Evolutionary conservation across 176 grass and related monocot genomes (phyloP).

Genomic region (Ananas comosus): DNA sequence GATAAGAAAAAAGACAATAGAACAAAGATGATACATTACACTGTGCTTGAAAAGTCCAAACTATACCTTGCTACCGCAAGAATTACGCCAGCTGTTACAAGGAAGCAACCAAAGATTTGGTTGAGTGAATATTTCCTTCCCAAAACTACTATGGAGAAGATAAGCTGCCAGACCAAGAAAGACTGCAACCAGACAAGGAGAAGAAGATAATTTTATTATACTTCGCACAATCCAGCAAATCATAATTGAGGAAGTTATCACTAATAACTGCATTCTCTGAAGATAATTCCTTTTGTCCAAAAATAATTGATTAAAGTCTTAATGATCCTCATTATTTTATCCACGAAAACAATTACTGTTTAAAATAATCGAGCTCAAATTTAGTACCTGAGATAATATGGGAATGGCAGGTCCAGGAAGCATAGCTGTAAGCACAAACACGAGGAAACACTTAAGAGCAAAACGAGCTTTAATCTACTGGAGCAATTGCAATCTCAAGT

Average conservation of each 20-base stretch:
- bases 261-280: neutral
- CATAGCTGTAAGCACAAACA: conserved; percentile 40
- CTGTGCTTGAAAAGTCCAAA: conserved; percentile 1
- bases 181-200: conserved; percentile 52
- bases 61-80: conserved; percentile 67
- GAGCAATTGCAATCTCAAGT: neutral
- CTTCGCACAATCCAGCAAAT: neutral
- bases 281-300: neutral
- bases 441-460: neutral
- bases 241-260: conserved; percentile 5
- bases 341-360: neutral
- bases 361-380: neutral
- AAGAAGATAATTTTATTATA: conserved; percentile 9
- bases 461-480: neutral
- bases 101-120: conserved; percentile 76
- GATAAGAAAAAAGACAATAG: conserved; percentile 9
- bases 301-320: neutral
- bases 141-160: conserved; percentile 66
- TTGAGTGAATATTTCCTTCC: conserved; percentile 69
- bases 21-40: neutral
- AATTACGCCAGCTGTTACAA: conserved; percentile 71
- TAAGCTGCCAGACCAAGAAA: conserved; percentile 91
- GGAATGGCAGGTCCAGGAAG: conserved; percentile 85
- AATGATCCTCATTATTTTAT: too few relatives aligned
- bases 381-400: conserved; percentile 73